These are phyloP conservation scores for Sugiyamaella grinbergsii DNA, from an alignment of 1,139 yeast species.

Conservation along the genomic window DNA sequence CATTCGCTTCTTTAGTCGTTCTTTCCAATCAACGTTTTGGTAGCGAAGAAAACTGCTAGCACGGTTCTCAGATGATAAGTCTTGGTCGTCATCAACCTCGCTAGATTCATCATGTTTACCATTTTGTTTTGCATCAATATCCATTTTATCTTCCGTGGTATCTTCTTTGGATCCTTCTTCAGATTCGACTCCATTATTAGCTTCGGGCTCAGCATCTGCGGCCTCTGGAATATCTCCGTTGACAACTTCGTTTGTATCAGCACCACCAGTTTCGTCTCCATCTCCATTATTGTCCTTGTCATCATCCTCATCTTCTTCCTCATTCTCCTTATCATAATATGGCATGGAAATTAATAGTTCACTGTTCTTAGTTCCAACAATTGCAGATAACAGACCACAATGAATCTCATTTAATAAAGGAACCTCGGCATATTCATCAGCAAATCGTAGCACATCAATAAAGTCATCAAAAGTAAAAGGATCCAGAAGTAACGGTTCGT, in stretches of 20 bases:
- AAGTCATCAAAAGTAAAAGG: conserved; percentile 82
- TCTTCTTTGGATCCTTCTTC: conserved; percentile 36
- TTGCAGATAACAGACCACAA: conserved; percentile 52
- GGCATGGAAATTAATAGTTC: conserved; percentile 49
- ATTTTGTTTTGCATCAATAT: conserved; percentile 15
- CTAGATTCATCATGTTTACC: conserved; percentile 22
- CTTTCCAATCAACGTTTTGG: conserved; percentile 73
- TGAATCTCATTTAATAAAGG: conserved; percentile 69
- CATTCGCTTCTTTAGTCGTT: conserved; percentile 68
- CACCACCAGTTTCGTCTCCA: conserved; percentile 37
- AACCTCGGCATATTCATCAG: conserved; percentile 52
- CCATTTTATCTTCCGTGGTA: conserved; percentile 35
- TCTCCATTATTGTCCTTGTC: conserved; percentile 31
- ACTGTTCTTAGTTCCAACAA: conserved; percentile 35
- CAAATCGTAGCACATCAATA: conserved; percentile 57
- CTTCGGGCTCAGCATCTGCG: too few species aligned
- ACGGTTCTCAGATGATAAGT: conserved; percentile 28
- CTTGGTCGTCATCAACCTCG: conserved; percentile 28
- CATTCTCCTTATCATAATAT: conserved; percentile 34
- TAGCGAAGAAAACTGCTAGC: conserved; percentile 54
- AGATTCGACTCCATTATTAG: conserved; percentile 34
- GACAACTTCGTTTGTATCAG: too few species aligned
- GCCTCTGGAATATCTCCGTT: too few species aligned
- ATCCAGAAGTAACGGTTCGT: conserved; percentile 62
- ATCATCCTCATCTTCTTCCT: conserved; percentile 45